Base-by-base conservation (phyloP, 371 early-diverging fungal genomes). In the Syncephalastrum contaminatum region DNA sequence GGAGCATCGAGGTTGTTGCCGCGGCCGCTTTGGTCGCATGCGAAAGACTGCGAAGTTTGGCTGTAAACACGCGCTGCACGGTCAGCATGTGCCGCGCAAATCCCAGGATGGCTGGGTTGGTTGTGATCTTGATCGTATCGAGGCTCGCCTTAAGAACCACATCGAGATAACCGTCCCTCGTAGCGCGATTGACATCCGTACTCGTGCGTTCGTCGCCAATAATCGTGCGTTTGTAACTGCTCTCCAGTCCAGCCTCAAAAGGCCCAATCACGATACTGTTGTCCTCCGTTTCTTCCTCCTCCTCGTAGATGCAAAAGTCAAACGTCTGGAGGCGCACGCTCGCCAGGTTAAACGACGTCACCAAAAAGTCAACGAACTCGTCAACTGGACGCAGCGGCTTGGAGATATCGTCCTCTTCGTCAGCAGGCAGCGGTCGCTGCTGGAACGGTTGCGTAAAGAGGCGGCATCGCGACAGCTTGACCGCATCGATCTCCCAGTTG, bases 71-170 rank as follows among this genome's bases (percentile, higher is more conserved):
- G n/a, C 87, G 77, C 53, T 91, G 87, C 2, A 91, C 88, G 27
- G 84, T 70, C 5, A 88, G 62, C 66, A 86, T 85, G 57, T 90
- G 90, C 13, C 84, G 75, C 3, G 86, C 77, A 63, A 90, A 88
- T 0, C 89, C 88, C 20, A 92, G 64, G 46, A 92, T 72, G 14
- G 84, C 82, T 0, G 89, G 90, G 53, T 87, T 85, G 24, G 82
- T 68, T 19, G 72, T 71, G 22, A 83, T 58, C 19, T 72, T 66
- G 4, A 87, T 72, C 4, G 66, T 67, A 8, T 72, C 79, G 25
- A 87, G 54, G n/a, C 62, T 69, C 1, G 79, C 56, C 49, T 78
- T 75, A 3, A 78, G 60, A 2, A 77, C 64, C 10, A 79, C 56
- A 53, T 85, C 82, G 30, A 86, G 54, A 44, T 83, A 83, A 0